Evolutionary conservation across 805 yeast genomes (phyloP), one percentile per base, ranked within the genome.

Genomic region (Saturnispora dispora): DNA sequence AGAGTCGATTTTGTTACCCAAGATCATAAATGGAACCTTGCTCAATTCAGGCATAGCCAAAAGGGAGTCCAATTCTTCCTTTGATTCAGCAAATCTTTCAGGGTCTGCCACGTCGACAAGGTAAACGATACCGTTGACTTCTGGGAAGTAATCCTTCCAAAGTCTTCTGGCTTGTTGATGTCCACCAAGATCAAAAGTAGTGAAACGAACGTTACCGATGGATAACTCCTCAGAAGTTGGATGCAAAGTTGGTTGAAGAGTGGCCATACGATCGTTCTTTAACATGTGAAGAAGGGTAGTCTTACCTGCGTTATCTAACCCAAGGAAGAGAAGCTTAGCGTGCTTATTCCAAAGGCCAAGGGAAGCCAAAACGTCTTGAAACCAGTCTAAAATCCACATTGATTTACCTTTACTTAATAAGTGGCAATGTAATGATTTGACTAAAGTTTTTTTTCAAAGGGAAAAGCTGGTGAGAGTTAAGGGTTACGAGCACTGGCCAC

Each of bases 121-220:
- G 70, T 86, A 93, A 32, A 93, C 98, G 59, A 93, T 93, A 52
- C 97, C 99, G 69, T 89, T 87, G 47, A 93, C 99, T 73, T 93
- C 99, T 53, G 99, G 99, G 84, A 93, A 93, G 71, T 93, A 93
- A 69, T 93, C 98, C 68, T 90, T 90, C 99, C 99, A 93, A 66
- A 93, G 82, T 73, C 99, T 88, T 74, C 99, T 90, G 47, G 99
- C 98, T 73, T 91, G 97, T 69, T 81, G 84, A 75, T 93, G 99
- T 43, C 99, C 99, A 71, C 99, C 99, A 61, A 93, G 78, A 70
- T 93, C 99, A 63, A 93, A 93, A 28, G 99, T 93, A 54, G 99
- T 93, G 78, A 93, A 93, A 69, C 91, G 84, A 56, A 91, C 95
- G 60, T 86, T 85, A 60, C 98, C 99, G 62, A 93, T 93, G 55